Base-by-base conservation (phyloP, 768 basidiomycete species). In the Russula sp. region DNA sequence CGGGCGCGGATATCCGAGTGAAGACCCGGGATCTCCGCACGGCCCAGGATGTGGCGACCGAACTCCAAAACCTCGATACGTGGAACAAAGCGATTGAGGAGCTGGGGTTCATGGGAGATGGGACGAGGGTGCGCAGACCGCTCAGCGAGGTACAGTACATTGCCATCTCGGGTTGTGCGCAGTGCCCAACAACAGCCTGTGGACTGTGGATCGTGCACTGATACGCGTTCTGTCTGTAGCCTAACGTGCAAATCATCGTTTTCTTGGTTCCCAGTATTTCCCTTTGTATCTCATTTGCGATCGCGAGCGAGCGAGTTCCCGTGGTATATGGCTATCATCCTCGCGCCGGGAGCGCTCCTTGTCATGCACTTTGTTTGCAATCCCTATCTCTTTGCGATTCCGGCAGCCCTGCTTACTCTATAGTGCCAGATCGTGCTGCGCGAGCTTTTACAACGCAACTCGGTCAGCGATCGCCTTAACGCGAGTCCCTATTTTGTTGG, bases 21-120 rank as follows among this genome's bases (percentile, higher is more conserved):
- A 88, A 88, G 69, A 93, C 95, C 68, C 81, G 79, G 10, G 84
- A 87, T 55, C 88, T 88, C 8, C 84, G 94, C 69, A 94, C 93
- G 1, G 84, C 95, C 50, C 78, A 87, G 64, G 96, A 98, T 68
- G 92, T 99, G 89, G 94, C 96, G 1, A 79, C 84, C 20, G 91
- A 95, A 73, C 77, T 96, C 48, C 94, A 94, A 2, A 49, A 40
- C 64, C 70, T 91, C 31, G 89, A 86, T 3, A 88, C 93, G 4
- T 98, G 89, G 87, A 88, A 86, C 70, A 82, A 86, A 16, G 94
- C 89, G 0, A 72, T 97, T 68, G 86, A 88, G 70, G 93, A 96
- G 70, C 87, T 89, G 16, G 91, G 91, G 0, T 80, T 88, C 79
- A 82, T 83, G 57, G 86, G 88, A 67, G 83, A 88, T 61, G 92